Base-by-base conservation (phyloP, 2,329 filamentous ascomycete genomes). In the Ophiostoma novo-ulmi region DNA sequence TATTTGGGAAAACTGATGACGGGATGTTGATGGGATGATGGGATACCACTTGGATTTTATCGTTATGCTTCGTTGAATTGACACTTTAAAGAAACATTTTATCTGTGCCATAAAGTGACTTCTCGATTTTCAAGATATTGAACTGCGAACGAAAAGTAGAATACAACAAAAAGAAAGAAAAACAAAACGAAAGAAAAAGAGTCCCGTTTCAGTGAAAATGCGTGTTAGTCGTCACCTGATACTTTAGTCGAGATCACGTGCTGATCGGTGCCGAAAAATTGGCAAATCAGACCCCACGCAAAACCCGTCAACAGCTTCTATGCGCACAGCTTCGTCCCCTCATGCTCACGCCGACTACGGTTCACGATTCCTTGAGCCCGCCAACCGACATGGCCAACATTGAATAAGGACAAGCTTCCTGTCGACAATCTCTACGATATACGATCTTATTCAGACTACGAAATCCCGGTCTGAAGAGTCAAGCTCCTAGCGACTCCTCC, bases 211-310 rank as follows among this genome's bases (percentile, higher is more conserved):
- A n/a, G 13, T 48, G 11, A 48, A 5, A 48, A 13, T 6, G 14
- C 26, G 58, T 63, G 26, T 63, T 63, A 63, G 58, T 35, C 22
- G 26, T 58, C 58, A 63, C 58, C 20, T 63, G 58, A 63, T 8
- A 63, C 2, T 63, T 8, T 20, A 3, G 5, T 2, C 11, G 0
- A 31, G 13, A 14, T 63, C 58, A 63, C 58, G 58, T 63, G 58
- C 11, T 0, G 26, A 4, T 35, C 26, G 26, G 58, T 26, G 14
- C 26, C 26, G 58, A 35, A 35, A 63, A 63, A 35, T 58, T 26
- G 52, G 58, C 22, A 35, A 63, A 63, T 63, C 26, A 63, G 58
- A 63, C 58, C 58, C 58, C 58, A 63, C 58, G 58, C 58, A 63
- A 63, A 63, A 63, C 58, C 58, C 26, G 26, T 63, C 52, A 58